Evolutionary conservation across 495 filamentous ascomycete species (phyloP).

Genomic region (Penicillium odoratum): DNA sequence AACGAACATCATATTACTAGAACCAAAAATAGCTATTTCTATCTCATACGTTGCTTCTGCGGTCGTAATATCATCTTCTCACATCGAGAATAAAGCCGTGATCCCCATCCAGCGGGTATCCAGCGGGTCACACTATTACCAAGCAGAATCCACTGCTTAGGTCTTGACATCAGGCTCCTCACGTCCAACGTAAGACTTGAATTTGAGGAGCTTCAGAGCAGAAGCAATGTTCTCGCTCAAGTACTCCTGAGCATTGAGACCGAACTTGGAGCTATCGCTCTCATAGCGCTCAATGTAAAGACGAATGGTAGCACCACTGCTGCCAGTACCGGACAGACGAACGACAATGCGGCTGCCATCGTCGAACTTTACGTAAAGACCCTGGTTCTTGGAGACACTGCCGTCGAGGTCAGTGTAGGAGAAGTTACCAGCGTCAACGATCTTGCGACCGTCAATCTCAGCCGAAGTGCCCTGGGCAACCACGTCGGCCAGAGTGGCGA

Average conservation of each 20-base stretch:
- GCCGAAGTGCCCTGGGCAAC: constrained; percentile 74
- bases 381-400: constrained; percentile 93
- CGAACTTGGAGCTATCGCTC: constrained; percentile 70
- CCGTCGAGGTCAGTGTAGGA: constrained; percentile 96
- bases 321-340: constrained; percentile 89
- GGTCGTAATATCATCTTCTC: constrained; percentile 18
- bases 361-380: constrained; percentile 91
- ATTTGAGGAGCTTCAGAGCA: constrained; percentile 78
- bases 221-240: constrained; percentile 83
- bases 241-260: constrained; percentile 86
- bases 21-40: constrained; percentile 9
- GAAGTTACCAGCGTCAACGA: constrained; percentile 90
- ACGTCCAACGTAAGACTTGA: constrained; percentile 86
- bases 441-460: constrained; percentile 65
- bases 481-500: constrained; percentile 67
- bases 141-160: constrained; percentile 40
- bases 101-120: constrained; percentile 34
- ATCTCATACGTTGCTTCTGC: constrained; percentile 17
- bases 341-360: constrained; percentile 94
- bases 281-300: constrained; percentile 95
- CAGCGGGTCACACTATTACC: constrained; percentile 24
- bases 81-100: constrained; percentile 20
- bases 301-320: constrained; percentile 91
- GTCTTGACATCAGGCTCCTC: constrained; percentile 95
- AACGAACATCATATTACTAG: constrained; percentile 18